A percentile compares a stretch with the other conserved stretches of the same genome.
Evolutionary conservation across 1,284 basidiomycete species (phyloP).

Genomic region (Puccinia sorghi): DNA sequence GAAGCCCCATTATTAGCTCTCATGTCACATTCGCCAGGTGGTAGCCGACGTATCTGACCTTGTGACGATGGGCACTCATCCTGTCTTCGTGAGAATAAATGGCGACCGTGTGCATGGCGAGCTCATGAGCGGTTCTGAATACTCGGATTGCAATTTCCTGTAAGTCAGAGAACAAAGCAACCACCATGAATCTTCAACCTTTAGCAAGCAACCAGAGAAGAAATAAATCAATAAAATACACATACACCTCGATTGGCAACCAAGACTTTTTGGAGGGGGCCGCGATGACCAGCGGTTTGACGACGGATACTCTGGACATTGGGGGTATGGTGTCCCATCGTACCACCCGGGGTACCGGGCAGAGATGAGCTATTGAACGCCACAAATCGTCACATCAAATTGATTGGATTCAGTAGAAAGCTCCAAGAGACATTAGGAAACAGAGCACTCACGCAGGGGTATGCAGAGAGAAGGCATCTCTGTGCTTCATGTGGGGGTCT

Average conservation of each 20-base stretch:
- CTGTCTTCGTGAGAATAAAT: constrained; percentile 98
- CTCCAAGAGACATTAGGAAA: not conserved
- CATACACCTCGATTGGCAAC: constrained; percentile 92
- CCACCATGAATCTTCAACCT: constrained; percentile 21
- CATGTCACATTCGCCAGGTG: not conserved
- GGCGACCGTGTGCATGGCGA: constrained; percentile 98
- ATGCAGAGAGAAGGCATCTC: constrained; percentile 36
- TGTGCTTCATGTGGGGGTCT: constrained; percentile 11
- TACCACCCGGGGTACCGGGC: constrained; percentile 52
- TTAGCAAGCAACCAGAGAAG: not conserved
- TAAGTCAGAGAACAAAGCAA: constrained; percentile 30
- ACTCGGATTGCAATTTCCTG: constrained; percentile 99
- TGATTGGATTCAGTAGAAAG: not conserved
- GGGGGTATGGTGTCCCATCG: constrained; percentile 51
- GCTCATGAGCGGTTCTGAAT: constrained; percentile 96
- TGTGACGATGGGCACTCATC: constrained; percentile 94
- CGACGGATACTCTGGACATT: constrained; percentile 88
- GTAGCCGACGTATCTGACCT: constrained; percentile 63
- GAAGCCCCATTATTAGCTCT: constrained; percentile 4
- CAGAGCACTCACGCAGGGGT: constrained; percentile 39
- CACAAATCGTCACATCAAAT: not conserved
- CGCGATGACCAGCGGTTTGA: constrained; percentile 84
- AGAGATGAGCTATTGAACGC: constrained; percentile 39
- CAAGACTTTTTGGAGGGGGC: constrained; percentile 59
- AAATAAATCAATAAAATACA: constrained; percentile 51